Conservation (phyloP, 805 yeast genomes). For the Saturnispora quitensis region DNA sequence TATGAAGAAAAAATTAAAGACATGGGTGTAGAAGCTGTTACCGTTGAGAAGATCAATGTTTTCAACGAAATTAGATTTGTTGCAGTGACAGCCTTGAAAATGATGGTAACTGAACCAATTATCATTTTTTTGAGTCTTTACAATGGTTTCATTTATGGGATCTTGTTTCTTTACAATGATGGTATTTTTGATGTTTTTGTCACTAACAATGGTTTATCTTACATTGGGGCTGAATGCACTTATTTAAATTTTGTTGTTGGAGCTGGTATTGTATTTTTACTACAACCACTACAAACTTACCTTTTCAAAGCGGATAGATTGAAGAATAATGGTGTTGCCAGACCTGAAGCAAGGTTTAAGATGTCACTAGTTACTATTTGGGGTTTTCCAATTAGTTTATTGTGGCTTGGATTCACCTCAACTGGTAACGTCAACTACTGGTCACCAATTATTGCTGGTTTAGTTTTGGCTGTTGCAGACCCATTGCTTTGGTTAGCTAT, state of each 20-base stretch:
- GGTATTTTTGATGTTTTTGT: constrained; percentile 30
- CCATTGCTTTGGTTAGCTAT: constrained; percentile 30
- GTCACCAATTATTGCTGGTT: constrained; percentile 30
- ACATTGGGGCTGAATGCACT: constrained; percentile 27
- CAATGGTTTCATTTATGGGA: constrained; percentile 30
- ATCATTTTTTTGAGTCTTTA: constrained; percentile 27
- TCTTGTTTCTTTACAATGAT: constrained; percentile 28
- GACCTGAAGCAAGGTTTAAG: constrained; percentile 29
- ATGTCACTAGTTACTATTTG: constrained; percentile 27
- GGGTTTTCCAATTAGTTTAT: constrained; percentile 30
- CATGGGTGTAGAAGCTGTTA: constrained; percentile 17
- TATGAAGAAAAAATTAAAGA: constrained; percentile 11
- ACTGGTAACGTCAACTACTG: constrained; percentile 26
- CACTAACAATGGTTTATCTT: constrained; percentile 24
- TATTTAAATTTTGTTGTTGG: constrained; percentile 30
- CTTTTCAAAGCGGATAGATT: constrained; percentile 24
- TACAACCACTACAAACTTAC: constrained; percentile 27
- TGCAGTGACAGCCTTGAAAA: constrained; percentile 25
- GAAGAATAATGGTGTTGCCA: constrained; percentile 26
- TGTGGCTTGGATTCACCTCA: constrained; percentile 30
- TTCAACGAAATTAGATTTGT: constrained; percentile 25
- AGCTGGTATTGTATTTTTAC: constrained; percentile 21
- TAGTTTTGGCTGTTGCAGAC: constrained; percentile 26
- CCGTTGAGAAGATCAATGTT: constrained; percentile 19
- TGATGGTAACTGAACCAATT: constrained; percentile 30